Base-by-base conservation (phyloP, 306 rosid genomes). In the Castanea sativa region DNA sequence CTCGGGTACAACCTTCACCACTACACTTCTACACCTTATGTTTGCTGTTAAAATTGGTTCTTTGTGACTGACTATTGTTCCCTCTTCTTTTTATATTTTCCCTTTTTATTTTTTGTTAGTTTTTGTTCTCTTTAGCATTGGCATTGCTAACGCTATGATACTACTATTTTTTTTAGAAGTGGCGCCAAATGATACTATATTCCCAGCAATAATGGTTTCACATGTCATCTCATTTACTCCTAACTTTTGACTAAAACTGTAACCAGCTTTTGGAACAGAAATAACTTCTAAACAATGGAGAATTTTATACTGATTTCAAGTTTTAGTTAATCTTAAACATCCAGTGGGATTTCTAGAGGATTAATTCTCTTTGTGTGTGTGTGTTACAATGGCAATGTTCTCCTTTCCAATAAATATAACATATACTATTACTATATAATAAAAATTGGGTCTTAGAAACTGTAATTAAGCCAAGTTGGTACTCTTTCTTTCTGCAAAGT, bases 1-100 rank as follows among this genome's bases (percentile, higher is more conserved):
- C 99, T 78, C 90, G 99, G 92, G 98, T 95, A 90, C 59, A 78
- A 25, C 21, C 75, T 38, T 71, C 78, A 45, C 69, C 53, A 49
- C 73, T 78, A 76, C 78, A 32, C 8, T 57, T 51, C n/a, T 35
- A 82, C 77, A 25, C 52, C 76, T 79, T 55, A 55, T 52, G 69
- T 33, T 76, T 82, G 73, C 82, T 78, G 8, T 27, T 78, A 49
- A 20, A 64, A 15, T 30, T 7, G 43, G 43, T 29, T 30, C 12
- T 30, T 8, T 41, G 45, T 41, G 45, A 11, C 45, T 15, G 43
- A 29, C 21, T 6, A 4, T 64, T 1, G 19, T 30, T 30, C 70
- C 71, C 20, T 33, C 8, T 71, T 59, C 15, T 49, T 10, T 12
- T 77, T 35, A 60, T 11, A 61, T 14, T 71, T 33, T 4, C 53